phyloP scores from a whole-genome alignment of 1,139 yeast genomes.

The Saccharomyces hybrid region DNA sequence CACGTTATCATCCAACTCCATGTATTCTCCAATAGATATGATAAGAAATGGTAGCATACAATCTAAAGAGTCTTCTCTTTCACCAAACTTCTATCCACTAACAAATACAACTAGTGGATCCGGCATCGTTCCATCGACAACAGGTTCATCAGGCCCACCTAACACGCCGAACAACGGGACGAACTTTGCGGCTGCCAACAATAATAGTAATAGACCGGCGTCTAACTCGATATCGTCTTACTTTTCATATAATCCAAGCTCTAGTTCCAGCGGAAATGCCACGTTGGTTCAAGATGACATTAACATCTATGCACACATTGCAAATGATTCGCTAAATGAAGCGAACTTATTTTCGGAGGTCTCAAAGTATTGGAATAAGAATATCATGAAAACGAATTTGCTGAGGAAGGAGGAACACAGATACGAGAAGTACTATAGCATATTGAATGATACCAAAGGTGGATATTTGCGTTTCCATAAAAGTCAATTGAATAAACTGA shows the following conservation, averaged over 20 bases:
- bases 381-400: background rate
- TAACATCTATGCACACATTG: conserved; percentile 24
- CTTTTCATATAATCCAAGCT: conserved; percentile 14
- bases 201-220: conserved; percentile 10
- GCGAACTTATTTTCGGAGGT: conserved; percentile 16
- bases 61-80: background rate
- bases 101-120: background rate
- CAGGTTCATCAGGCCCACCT: background rate
- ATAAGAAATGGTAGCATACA: background rate
- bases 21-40: conserved; percentile 1
- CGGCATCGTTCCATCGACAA: background rate
- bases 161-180: conserved; percentile 9
- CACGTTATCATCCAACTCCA: conserved; percentile 6
- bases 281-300: conserved; percentile 22
- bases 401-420: conserved; percentile 8
- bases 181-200: conserved; percentile 2
- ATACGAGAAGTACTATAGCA: conserved; percentile 20
- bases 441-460: conserved; percentile 27
- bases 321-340: conserved; percentile 17
- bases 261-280: conserved; percentile 13
- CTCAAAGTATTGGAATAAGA: conserved; percentile 14
- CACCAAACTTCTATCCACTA: background rate
- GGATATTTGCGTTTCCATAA: conserved; percentile 25
- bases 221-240: conserved; percentile 24
- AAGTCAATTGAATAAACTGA: conserved; percentile 13